These are phyloP conservation scores for Lactarius indigo DNA, from an alignment of 768 basidiomycete genomes.

Conservation along the genomic window DNA sequence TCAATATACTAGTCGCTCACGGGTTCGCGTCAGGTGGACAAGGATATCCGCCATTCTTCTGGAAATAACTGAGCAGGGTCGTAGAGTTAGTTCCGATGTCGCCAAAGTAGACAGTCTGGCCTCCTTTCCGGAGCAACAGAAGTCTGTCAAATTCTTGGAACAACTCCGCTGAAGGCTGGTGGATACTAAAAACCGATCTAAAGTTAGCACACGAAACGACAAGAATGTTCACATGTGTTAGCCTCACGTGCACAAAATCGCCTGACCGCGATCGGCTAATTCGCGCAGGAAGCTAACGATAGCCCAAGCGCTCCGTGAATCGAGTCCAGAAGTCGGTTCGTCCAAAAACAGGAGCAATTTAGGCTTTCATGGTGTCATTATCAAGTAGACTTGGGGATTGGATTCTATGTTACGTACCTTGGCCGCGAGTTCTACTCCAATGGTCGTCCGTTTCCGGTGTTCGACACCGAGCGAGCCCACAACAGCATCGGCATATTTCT, in stretches of 20 bases:
- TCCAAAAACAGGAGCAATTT: slow-evolving; percentile 80
- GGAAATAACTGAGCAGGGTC: slow-evolving; percentile 72
- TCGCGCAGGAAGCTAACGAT: slow-evolving; percentile 71
- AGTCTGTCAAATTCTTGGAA: slow-evolving; percentile 83
- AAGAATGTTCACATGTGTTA: neutral
- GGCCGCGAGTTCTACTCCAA: slow-evolving; percentile 83
- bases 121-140: slow-evolving; percentile 73
- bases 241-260: slow-evolving; percentile 80
- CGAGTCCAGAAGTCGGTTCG: slow-evolving; percentile 83
- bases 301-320: slow-evolving; percentile 84
- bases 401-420: slow-evolving; percentile 38
- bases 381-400: neutral
- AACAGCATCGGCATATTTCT: slow-evolving; percentile 61
- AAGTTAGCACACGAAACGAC: neutral
- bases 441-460: slow-evolving; percentile 77
- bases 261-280: slow-evolving; percentile 78
- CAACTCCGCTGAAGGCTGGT: slow-evolving; percentile 77
- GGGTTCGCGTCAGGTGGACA: slow-evolving; percentile 81
- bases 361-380: slow-evolving; percentile 41
- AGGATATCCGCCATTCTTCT: slow-evolving; percentile 56
- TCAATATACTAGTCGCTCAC: neutral
- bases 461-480: slow-evolving; percentile 68
- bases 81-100: slow-evolving; percentile 75
- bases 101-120: slow-evolving; percentile 85
- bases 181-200: slow-evolving; percentile 29